These are phyloP conservation scores for Exophiala lecanii-corni DNA, from an alignment of 2,329 filamentous ascomycete species.

Conservation along the genomic window DNA sequence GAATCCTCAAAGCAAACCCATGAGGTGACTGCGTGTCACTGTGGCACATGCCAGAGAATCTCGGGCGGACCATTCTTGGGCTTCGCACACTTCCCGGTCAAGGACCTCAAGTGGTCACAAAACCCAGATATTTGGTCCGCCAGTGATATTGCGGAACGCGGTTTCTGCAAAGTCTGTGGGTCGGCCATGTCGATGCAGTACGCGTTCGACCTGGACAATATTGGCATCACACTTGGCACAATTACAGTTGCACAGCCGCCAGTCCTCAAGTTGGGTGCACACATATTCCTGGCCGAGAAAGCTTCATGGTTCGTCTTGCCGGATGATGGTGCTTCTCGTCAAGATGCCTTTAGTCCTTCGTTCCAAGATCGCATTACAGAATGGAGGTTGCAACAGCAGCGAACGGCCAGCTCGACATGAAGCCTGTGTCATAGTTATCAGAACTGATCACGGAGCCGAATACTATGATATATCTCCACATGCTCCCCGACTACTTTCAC, in stretches of 20 bases:
- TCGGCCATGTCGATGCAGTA: slow-evolving; percentile 44
- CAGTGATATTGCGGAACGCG: slow-evolving; percentile 40
- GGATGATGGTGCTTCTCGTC: slow-evolving; percentile 33
- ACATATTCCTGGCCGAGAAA: slow-evolving; percentile 45
- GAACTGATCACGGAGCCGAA: too few species aligned
- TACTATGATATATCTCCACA: too few species aligned
- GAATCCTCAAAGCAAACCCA: slow-evolving; percentile 27
- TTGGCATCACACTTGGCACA: slow-evolving; percentile 38
- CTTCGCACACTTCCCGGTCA: slow-evolving; percentile 37
- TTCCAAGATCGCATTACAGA: slow-evolving; percentile 27
- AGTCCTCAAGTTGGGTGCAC: slow-evolving; percentile 29
- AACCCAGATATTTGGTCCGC: slow-evolving; percentile 29
- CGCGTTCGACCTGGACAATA: slow-evolving; percentile 29
- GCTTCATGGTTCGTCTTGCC: slow-evolving; percentile 37
- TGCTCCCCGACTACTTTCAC: too few species aligned
- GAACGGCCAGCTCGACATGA: slow-evolving; percentile 19
- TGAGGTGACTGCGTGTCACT: slow-evolving; percentile 43
- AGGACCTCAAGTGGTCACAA: slow-evolving; percentile 32
- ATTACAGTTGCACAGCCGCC: slow-evolving; percentile 36
- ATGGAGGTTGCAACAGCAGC: slow-evolving; percentile 25
- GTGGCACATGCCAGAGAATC: slow-evolving; percentile 46
- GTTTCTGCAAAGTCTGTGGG: slow-evolving; percentile 45
- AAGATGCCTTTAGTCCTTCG: slow-evolving; percentile 24
- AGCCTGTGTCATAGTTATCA: not conserved
- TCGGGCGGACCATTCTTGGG: slow-evolving; percentile 44